Evolutionary conservation across 371 early-diverging fungal species (phyloP).

Genomic region (Polyrhizophydium stewartii): DNA sequence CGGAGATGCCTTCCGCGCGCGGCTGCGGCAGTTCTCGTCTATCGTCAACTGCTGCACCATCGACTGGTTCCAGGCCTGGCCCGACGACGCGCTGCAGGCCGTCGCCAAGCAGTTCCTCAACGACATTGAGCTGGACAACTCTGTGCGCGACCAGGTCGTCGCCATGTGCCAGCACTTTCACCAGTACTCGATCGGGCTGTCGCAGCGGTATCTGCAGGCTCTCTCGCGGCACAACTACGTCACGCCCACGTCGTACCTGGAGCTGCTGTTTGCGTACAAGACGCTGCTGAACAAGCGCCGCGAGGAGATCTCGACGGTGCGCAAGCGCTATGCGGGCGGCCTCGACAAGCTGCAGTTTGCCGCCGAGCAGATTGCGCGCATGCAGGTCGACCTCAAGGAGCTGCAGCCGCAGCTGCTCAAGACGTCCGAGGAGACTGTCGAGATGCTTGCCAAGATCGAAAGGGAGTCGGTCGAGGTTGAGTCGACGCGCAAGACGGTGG

Average conservation of each 20-base stretch:
- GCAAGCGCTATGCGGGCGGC: constrained; percentile 45
- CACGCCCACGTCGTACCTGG: constrained; percentile 52
- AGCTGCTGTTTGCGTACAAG: constrained; percentile 47
- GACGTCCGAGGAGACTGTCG: constrained; percentile 52
- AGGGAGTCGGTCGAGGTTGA: constrained; percentile 54
- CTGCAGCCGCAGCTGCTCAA: constrained; percentile 49
- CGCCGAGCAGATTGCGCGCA: constrained; percentile 46
- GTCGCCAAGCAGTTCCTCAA: constrained; percentile 47
- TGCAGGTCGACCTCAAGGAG: constrained; percentile 48
- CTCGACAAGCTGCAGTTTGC: constrained; percentile 51
- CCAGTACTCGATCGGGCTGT: constrained; percentile 41
- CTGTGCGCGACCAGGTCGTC: constrained; percentile 28
- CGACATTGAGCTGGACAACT: constrained; percentile 33
- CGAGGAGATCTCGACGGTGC: constrained; percentile 39
- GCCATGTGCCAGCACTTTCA: constrained; percentile 50
- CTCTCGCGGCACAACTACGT: constrained; percentile 50
- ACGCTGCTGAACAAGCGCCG: constrained; percentile 29
- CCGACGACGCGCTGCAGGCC: constrained; percentile 53
- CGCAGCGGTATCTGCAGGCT: constrained; percentile 32
- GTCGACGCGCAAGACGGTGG: constrained; percentile 43
- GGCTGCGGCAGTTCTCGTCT: constrained; percentile 47
- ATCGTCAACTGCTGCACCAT: constrained; percentile 58
- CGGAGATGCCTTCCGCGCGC: constrained; percentile 49
- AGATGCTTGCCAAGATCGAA: constrained; percentile 50
- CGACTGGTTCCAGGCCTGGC: constrained; percentile 61